phyloP scores from a whole-genome alignment of 129 eudicot genomes.

The Cynara cardunculus region DNA sequence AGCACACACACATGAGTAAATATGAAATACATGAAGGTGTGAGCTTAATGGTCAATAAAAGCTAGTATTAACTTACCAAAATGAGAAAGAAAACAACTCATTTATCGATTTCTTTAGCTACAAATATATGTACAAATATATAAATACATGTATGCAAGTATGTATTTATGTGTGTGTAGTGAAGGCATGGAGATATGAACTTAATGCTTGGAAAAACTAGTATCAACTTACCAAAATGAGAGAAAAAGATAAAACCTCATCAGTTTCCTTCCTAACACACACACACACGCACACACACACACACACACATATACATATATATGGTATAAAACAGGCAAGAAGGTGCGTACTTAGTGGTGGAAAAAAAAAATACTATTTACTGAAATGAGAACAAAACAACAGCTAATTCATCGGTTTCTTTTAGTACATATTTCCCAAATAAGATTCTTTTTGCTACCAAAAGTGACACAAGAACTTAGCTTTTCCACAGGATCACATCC shows the following conservation, averaged over 20 bases:
- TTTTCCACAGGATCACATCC: conserved; percentile 15
- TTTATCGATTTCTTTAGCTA: background rate
- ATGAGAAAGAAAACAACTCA: background rate
- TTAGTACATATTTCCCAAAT: background rate
- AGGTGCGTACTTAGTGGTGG: background rate
- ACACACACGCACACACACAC: background rate
- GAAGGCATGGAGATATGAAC: conserved; percentile 5
- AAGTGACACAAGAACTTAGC: conserved; percentile 21
- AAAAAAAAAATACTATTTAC: background rate
- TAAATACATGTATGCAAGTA: background rate
- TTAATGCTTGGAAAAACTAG: background rate
- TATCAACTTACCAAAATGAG: conserved; percentile 13
- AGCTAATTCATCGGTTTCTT: conserved; percentile 13
- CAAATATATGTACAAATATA: background rate
- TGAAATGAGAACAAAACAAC: conserved; percentile 3
- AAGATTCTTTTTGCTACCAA: conserved; percentile 14
- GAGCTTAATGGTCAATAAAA: background rate
- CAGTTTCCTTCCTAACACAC: background rate
- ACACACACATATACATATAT: background rate
- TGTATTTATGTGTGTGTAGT: background rate
- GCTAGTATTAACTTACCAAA: background rate
- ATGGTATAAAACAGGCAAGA: background rate
- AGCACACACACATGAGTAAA: background rate
- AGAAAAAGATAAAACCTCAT: conserved; percentile 12
- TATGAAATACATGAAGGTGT: background rate